Conservation (phyloP, 768 basidiomycete species). For the Boletus subparvulus region DNA sequence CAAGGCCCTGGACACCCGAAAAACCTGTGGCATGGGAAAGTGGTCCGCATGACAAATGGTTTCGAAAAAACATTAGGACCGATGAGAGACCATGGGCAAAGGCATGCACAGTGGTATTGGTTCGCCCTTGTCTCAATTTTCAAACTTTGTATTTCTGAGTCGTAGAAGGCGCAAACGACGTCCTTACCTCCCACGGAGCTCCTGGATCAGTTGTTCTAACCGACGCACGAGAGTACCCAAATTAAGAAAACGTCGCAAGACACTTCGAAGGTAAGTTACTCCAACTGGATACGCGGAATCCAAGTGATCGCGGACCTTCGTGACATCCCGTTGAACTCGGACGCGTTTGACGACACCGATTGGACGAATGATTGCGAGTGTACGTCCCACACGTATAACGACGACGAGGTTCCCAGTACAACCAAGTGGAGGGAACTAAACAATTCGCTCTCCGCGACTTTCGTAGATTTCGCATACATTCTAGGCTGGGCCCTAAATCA, state of each 20-base stretch:
- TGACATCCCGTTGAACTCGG: constrained; percentile 49
- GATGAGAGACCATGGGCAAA: constrained; percentile 65
- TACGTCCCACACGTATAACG: constrained; percentile 63
- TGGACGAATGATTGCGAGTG: constrained; percentile 56
- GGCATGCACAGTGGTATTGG: constrained; percentile 60
- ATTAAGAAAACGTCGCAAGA: constrained; percentile 59
- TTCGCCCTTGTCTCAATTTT: constrained; percentile 40
- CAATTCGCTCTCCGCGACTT: constrained; percentile 46
- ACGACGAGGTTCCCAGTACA: constrained; percentile 67
- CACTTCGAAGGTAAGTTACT: constrained; percentile 36
- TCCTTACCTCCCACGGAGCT: constrained; percentile 50
- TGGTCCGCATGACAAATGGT: constrained; percentile 41
- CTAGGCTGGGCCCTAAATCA: constrained; percentile 48
- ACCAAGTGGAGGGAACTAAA: constrained; percentile 54
- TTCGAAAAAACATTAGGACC: constrained; percentile 51
- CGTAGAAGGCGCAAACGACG: background rate
- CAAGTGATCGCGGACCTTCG: constrained; percentile 45
- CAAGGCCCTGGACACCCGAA: constrained; percentile 28
- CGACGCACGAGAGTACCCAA: constrained; percentile 71
- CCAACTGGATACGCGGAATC: background rate
- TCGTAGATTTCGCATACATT: constrained; percentile 38
- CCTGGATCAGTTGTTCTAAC: constrained; percentile 52
- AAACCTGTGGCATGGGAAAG: constrained; percentile 31
- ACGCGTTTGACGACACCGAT: constrained; percentile 33
- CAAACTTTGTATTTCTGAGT: constrained; percentile 5